Evolutionary conservation across 495 filamentous ascomycete species (phyloP).

Genomic region (Cudoniella acicularis): DNA sequence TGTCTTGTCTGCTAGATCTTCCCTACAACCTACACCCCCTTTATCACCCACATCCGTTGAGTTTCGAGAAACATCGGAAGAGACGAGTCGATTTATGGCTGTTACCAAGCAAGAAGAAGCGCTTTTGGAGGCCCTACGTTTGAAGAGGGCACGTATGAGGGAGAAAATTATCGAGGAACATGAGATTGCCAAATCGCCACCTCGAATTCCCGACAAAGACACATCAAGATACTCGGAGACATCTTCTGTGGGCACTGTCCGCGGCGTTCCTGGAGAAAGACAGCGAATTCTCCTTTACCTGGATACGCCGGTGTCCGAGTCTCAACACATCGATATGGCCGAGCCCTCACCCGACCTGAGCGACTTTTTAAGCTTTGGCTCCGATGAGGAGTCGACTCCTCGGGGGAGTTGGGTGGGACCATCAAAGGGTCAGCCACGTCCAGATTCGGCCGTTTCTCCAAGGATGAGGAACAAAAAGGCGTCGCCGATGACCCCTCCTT

Average conservation of each 20-base stretch:
- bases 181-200: slow-evolving; percentile 22
- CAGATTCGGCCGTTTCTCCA: slow-evolving; percentile 15
- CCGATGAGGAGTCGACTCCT: slow-evolving; percentile 26
- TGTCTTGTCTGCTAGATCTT: slow-evolving; percentile 2
- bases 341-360: slow-evolving; percentile 28
- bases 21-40: slow-evolving; percentile 42
- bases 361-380: slow-evolving; percentile 26
- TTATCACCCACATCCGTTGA: slow-evolving; percentile 45
- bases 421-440: slow-evolving; percentile 2
- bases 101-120: slow-evolving; percentile 84
- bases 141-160: slow-evolving; percentile 72
- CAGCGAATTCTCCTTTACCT: slow-evolving; percentile 20
- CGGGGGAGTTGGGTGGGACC: slow-evolving; percentile 11
- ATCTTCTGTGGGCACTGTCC: slow-evolving; percentile 9
- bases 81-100: slow-evolving; percentile 68
- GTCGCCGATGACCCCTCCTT: slow-evolving; percentile 14
- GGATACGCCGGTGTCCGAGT: slow-evolving; percentile 16
- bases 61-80: slow-evolving; percentile 22
- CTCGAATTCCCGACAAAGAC: slow-evolving; percentile 5
- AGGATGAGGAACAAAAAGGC: neutral
- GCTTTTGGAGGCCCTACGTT: slow-evolving; percentile 74
- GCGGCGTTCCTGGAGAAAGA: neutral
- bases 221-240: slow-evolving; percentile 9
- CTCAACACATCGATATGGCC: slow-evolving; percentile 14
- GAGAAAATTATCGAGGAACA: slow-evolving; percentile 64